phyloP scores from a whole-genome alignment of 768 basidiomycete genomes.

The Lactarius tabidus region DNA sequence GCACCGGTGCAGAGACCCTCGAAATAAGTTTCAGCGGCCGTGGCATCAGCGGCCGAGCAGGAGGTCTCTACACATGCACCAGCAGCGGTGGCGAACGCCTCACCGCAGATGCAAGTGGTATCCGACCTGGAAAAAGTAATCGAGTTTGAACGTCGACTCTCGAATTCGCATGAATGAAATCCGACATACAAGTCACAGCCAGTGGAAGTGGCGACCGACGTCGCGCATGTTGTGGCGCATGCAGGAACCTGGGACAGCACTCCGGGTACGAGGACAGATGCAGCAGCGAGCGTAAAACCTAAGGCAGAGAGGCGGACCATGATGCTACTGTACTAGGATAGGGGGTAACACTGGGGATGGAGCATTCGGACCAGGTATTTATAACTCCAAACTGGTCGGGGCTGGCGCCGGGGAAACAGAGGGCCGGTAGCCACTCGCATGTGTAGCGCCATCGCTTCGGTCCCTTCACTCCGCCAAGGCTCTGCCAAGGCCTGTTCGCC shows the following conservation, averaged over 20 bases:
- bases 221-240: neutral
- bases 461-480: no score
- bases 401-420: neutral
- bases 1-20: neutral
- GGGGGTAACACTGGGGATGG: neutral
- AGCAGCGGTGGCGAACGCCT: neutral
- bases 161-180: neutral
- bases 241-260: neutral
- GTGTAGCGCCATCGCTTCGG: no score
- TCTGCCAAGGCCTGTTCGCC: no score
- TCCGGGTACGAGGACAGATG: neutral
- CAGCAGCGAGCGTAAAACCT: neutral
- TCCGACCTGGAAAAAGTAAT: neutral
- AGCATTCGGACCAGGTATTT: neutral
- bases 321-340: neutral
- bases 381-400: neutral
- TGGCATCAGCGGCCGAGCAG: neutral
- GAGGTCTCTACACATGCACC: neutral
- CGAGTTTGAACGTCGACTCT: neutral
- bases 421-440: no score
- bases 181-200: neutral
- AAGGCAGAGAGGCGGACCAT: constrained; percentile 4
- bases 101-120: neutral
- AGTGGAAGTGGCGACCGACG: neutral
- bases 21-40: neutral